A percentile compares a stretch with the other conserved stretches of the same genome.
phyloP scores from a whole-genome alignment of 805 yeast species.

The Metschnikowia gelsemii region DNA sequence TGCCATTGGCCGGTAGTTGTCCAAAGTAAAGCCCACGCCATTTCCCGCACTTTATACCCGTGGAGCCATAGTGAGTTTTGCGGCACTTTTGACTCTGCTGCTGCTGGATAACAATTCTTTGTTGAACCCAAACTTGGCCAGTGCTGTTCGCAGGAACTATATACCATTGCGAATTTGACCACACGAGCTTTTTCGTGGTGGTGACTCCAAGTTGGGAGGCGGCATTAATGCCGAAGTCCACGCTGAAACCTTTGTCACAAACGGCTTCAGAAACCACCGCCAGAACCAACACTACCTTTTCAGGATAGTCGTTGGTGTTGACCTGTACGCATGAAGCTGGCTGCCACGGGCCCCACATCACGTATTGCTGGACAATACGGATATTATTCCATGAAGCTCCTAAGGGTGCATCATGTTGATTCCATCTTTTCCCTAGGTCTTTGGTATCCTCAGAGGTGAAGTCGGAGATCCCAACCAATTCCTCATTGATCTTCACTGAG shows the following conservation, averaged over 20 bases:
- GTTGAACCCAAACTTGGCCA: conserved; percentile 9
- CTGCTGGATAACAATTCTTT: conserved; percentile 2
- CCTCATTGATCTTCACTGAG: background rate
- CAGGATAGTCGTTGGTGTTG: conserved; percentile 1
- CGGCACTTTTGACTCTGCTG: conserved; percentile 1
- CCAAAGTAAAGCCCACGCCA: conserved; percentile 7
- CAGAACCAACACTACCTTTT: background rate
- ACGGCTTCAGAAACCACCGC: background rate
- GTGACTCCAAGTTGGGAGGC: background rate
- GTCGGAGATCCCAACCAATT: conserved; percentile 1
- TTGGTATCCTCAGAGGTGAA: background rate
- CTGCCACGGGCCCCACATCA: conserved; percentile 6
- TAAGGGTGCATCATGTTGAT: background rate
- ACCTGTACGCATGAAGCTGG: conserved; percentile 12
- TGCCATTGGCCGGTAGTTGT: conserved; percentile 8
- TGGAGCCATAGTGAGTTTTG: background rate
- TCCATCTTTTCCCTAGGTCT: conserved; percentile 2
- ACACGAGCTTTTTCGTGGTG: background rate
- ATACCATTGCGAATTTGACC: background rate
- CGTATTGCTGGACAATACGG: conserved; percentile 2
- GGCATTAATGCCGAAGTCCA: background rate
- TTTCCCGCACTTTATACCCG: conserved; percentile 4
- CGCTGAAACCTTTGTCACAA: background rate
- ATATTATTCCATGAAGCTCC: conserved; percentile 6
- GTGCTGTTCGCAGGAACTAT: conserved; percentile 3